Base-by-base conservation (phyloP, 1,284 basidiomycete genomes). In the Pascua guehoae region DNA sequence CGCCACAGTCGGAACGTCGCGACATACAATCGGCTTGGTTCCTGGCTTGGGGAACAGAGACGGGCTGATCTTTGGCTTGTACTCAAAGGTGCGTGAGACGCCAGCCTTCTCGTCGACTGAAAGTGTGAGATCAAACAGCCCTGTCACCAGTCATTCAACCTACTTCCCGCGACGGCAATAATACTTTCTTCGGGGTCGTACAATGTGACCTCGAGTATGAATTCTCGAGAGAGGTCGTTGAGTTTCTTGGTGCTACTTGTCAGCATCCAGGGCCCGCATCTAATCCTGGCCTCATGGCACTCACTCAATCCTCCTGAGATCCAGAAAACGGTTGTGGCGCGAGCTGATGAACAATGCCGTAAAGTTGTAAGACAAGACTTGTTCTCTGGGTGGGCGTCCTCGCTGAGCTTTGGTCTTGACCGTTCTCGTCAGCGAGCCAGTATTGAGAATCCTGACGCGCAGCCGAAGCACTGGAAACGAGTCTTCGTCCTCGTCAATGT, bases 31-130 rank as follows among this genome's bases (percentile, higher is more conserved):
- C 24, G 24, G 24, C 24, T 32, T 32, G 24, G 24, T 46, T 14
- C 24, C 24, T 32, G 18, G 32, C 16, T 49, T 38, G 4, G 67
- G 66, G 43, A 69, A 71, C 18, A 54, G 43, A 2, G 53, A 43
- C 8, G 47, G 47, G 9, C 52, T 54, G 7, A 70, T 46, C 11
- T 52, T 41, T 0, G 69, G 68, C 12, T 61, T 47, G 51, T 62
- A 69, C 46, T 71, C 65, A 10, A 62, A 62, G 3, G 57, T 60
- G 1, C 41, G 53, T 4, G 54, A 38, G 40, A 71, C 66, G 9
- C 73, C 73, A 1, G 72, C 63, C 5, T 67, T 54, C 51, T 73
- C 71, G 36, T 75, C 72, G 15, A 72, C 72, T 73, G 49, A 7
- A 37, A 37, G 46, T 51, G 38, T 46, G 56, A 32, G 12, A 18